A percentile compares a stretch with the other conserved stretches of the same genome.
These are phyloP conservation scores for Clarireedia sp. DNA, from an alignment of 2,329 filamentous ascomycete species.

Conservation along the genomic window DNA sequence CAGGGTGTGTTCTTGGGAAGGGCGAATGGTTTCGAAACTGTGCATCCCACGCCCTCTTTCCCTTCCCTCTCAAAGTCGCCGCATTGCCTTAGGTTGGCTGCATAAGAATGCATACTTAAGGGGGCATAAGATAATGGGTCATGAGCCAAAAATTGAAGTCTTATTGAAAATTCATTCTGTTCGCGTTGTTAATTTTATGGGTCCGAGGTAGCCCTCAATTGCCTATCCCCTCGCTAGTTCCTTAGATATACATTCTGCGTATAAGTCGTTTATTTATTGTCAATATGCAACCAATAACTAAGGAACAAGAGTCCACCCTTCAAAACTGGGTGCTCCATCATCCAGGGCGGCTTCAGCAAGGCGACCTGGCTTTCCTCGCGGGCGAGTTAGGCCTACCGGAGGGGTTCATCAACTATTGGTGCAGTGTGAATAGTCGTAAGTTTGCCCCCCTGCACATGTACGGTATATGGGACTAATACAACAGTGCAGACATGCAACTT, in stretches of 20 bases:
- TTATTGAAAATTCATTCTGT: background rate
- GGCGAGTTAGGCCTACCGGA: slow-evolving; percentile 13
- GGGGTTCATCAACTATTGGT: slow-evolving; percentile 18
- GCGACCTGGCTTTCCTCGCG: slow-evolving; percentile 10
- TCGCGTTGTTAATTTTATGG: background rate
- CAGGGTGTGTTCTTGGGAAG: background rate
- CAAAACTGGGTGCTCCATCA: slow-evolving; percentile 11
- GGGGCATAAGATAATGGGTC: background rate
- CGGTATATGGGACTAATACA: background rate
- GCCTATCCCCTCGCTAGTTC: background rate
- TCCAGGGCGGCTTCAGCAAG: slow-evolving; percentile 10
- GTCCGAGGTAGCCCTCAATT: background rate
- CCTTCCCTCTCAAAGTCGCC: slow-evolving; percentile 9
- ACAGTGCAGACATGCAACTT: background rate
- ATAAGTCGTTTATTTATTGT: background rate
- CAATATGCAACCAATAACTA: slow-evolving; percentile 13
- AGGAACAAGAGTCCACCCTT: slow-evolving; percentile 15
- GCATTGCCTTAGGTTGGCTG: background rate
- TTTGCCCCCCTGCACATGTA: background rate
- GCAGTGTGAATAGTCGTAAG: slow-evolving; percentile 8
- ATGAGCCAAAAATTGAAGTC: background rate
- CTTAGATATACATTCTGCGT: background rate
- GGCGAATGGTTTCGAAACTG: slow-evolving; percentile 12
- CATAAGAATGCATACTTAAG: background rate
- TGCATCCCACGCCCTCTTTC: slow-evolving; percentile 6